These are phyloP conservation scores for Suillus bovinus DNA, from an alignment of 768 basidiomycete species.

Conservation along the genomic window DNA sequence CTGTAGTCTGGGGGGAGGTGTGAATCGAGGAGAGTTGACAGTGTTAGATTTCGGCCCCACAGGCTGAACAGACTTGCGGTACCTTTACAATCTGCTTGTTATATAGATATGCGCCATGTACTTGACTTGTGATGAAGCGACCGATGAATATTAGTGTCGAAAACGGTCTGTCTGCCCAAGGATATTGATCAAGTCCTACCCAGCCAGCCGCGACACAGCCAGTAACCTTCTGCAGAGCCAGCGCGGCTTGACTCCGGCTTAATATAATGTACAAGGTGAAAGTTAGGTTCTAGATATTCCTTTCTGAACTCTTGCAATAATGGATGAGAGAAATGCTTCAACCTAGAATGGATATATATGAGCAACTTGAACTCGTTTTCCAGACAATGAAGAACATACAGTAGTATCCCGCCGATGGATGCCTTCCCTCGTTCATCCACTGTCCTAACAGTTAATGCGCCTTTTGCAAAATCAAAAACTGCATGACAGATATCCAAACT, in stretches of 20 bases:
- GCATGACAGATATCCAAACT: slow-evolving; percentile 75
- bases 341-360: slow-evolving; percentile 40
- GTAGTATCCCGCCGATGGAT: slow-evolving; percentile 40
- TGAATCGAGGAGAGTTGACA: neutral
- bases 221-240: slow-evolving; percentile 84
- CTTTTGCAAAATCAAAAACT: slow-evolving; percentile 66
- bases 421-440: slow-evolving; percentile 46
- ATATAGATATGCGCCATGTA: neutral
- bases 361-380: neutral
- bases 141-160: neutral
- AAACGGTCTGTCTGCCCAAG: neutral
- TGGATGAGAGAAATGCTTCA: slow-evolving; percentile 87
- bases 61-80: neutral
- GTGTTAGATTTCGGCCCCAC: neutral
- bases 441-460: slow-evolving; percentile 49
- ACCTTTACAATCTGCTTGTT: neutral
- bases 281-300: slow-evolving; percentile 58
- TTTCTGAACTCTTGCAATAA: slow-evolving; percentile 63
- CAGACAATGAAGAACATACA: slow-evolving; percentile 44
- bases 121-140: neutral
- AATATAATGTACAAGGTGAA: slow-evolving; percentile 62
- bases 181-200: neutral
- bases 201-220: slow-evolving; percentile 78
- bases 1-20: neutral
- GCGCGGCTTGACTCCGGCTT: slow-evolving; percentile 84